Evolutionary conservation across 345 rosid genomes (phyloP).

Genomic region (Fremontodendron californicum): DNA sequence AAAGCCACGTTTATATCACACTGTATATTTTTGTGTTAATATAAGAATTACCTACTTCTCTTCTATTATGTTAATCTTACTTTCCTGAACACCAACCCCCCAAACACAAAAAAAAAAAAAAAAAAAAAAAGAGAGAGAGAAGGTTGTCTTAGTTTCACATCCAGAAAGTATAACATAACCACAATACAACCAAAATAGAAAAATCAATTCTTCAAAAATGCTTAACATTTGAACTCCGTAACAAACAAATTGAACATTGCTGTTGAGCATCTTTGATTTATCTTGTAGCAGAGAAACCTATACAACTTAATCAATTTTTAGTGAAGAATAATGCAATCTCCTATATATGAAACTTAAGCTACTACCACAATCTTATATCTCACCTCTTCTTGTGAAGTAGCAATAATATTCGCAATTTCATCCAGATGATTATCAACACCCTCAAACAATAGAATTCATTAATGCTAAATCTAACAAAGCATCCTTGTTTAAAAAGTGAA

Average conservation of each 20-base stretch:
- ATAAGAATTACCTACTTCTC: constrained; percentile 56
- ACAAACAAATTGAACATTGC: constrained; percentile 44
- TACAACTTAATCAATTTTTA: constrained; percentile 7
- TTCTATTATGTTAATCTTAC: constrained; percentile 53
- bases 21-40: neutral
- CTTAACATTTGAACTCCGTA: constrained; percentile 76
- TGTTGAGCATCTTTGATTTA: constrained; percentile 28
- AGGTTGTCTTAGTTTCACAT: neutral
- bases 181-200: neutral
- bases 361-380: constrained; percentile 19
- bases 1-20: neutral
- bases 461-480: too few species aligned
- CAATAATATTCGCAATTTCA: constrained; percentile 47
- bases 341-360: neutral
- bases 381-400: constrained; percentile 64
- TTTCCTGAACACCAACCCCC: constrained; percentile 36
- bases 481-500: too few species aligned
- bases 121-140: neutral
- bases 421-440: constrained; percentile 47
- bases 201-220: constrained; percentile 8
- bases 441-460: too few species aligned
- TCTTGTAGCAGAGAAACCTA: constrained; percentile 56
- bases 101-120: neutral
- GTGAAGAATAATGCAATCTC: constrained; percentile 14
- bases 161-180: neutral